Conservation (phyloP, 106 monocot genomes). For the Alisma plantagoaquatica region DNA sequence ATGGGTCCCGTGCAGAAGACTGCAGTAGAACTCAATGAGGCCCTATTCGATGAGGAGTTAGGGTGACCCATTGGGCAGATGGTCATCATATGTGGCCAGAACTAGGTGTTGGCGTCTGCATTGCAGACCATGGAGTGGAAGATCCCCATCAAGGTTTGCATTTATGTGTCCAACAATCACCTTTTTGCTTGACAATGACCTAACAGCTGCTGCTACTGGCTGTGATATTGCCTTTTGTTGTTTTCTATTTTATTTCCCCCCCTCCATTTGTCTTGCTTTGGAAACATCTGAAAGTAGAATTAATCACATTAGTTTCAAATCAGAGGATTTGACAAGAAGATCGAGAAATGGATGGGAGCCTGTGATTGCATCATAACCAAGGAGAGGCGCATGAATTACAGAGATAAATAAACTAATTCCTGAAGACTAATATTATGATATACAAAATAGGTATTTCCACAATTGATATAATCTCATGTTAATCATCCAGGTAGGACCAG, state of each 20-base stretch:
- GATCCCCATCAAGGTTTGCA: constrained; percentile 59
- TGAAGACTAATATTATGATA: neutral
- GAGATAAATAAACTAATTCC: too few species aligned
- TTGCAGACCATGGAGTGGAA: constrained; percentile 45
- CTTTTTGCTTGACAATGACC: constrained; percentile 19
- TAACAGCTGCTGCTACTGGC: constrained; percentile 62
- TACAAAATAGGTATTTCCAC: neutral
- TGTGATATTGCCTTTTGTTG: neutral
- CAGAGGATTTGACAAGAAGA: constrained; percentile 33
- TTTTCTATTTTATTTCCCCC: neutral
- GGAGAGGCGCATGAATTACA: constrained; percentile 5
- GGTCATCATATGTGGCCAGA: constrained; percentile 75
- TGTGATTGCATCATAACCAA: constrained; percentile 55
- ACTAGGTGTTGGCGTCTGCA: constrained; percentile 33
- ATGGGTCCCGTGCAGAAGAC: constrained; percentile 84
- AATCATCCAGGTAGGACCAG: constrained; percentile 25
- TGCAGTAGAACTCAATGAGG: constrained; percentile 53
- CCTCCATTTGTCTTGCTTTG: neutral
- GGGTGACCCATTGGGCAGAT: constrained; percentile 53
- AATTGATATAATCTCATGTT: neutral
- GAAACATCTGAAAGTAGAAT: neutral
- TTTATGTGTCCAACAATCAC: neutral
- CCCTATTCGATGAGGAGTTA: constrained; percentile 32
- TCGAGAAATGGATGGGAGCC: constrained; percentile 53
- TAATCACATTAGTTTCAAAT: constrained; percentile 13